Evolutionary conservation across 2,329 filamentous ascomycete species (phyloP).

Genomic region (Malbranchea cinnamomea): DNA sequence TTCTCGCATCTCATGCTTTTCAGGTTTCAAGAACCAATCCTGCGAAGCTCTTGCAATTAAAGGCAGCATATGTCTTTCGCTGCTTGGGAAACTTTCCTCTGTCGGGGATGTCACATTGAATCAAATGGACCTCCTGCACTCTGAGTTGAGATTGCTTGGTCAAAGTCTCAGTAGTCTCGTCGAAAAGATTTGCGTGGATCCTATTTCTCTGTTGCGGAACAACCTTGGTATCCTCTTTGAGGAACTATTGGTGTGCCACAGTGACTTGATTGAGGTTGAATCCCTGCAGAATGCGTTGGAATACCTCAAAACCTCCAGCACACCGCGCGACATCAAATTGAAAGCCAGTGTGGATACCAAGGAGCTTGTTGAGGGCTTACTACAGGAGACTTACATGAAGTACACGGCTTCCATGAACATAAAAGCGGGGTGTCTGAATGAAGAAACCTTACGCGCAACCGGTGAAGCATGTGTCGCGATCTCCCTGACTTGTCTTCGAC

Average conservation of each 20-base stretch:
- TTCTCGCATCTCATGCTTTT: slow-evolving; percentile 22
- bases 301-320: slow-evolving; percentile 10
- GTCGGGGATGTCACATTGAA: slow-evolving; percentile 41
- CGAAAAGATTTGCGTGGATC: slow-evolving; percentile 35
- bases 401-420: too few species aligned
- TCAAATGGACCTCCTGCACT: slow-evolving; percentile 48
- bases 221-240: slow-evolving; percentile 27
- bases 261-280: slow-evolving; percentile 19
- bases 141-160: slow-evolving; percentile 48
- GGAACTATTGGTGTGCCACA: slow-evolving; percentile 22
- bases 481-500: slow-evolving; percentile 54
- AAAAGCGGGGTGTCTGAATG: not conserved
- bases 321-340: too few species aligned
- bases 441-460: slow-evolving; percentile 22
- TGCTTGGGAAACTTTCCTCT: slow-evolving; percentile 41
- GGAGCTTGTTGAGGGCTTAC: too few species aligned
- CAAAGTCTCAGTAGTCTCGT: slow-evolving; percentile 39
- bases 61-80: slow-evolving; percentile 33
- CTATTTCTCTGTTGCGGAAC: slow-evolving; percentile 34
- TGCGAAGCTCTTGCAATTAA: slow-evolving; percentile 31
- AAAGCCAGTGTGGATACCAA: not conserved
- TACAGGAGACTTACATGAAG: too few species aligned
- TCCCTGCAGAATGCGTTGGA: slow-evolving; percentile 14
- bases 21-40: slow-evolving; percentile 17
- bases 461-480: slow-evolving; percentile 62